Evolutionary conservation across 1,284 basidiomycete species (phyloP), one percentile per base, ranked within the genome.

Genomic region (Cystobasidium slooffiae): DNA sequence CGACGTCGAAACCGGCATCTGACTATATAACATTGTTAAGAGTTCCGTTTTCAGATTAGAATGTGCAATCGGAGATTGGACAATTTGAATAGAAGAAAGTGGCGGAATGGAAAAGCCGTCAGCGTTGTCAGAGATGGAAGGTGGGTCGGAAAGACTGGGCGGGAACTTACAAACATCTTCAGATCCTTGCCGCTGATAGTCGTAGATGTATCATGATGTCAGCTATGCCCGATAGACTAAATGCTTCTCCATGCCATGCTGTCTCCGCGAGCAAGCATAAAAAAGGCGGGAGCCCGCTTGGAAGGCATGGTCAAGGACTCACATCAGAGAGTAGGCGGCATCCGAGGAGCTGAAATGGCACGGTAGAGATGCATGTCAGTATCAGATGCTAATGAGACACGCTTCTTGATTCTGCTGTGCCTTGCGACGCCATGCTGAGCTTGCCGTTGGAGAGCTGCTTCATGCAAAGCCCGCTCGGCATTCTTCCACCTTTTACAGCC

Each of bases 1-100:
- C 80, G 92, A 99, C 97, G 86, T 99, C 97, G 85, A 99, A 99
- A 78, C 96, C 96, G 76, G 97, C 96, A 85, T 97, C 91, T 68
- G 97, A 99, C 64, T 66, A 41, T n/a, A 20, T 18, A 14, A 41
- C 24, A 20, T 43, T 18, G 20, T 18, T 44, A 47, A 3, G 3
- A n/a, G 8, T 1, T 39, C 39, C 10, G 12, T 20, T 31, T 39
- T 4, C 39, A 3, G 3, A 37, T 1, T 31, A 9, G 7, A 53
- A 41, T 59, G 56, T 16, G 18, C 39, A 59, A 59, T n/a, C 39
- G 56, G 56, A n/a, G 56, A 22, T 16, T 14, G 56, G 55, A 31
- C 37, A 5, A 31, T 31, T 18, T 31, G 31, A 49, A 20, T 16
- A n/a, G 56, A 59, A 6, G 10, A 56, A 31, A 62, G 61, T 44